A percentile compares a stretch with the other conserved stretches of the same genome.
These are phyloP conservation scores for Auxenochlorella pyrenoidosa DNA, from an alignment of 139 green algal genomes.

Conservation along the genomic window DNA sequence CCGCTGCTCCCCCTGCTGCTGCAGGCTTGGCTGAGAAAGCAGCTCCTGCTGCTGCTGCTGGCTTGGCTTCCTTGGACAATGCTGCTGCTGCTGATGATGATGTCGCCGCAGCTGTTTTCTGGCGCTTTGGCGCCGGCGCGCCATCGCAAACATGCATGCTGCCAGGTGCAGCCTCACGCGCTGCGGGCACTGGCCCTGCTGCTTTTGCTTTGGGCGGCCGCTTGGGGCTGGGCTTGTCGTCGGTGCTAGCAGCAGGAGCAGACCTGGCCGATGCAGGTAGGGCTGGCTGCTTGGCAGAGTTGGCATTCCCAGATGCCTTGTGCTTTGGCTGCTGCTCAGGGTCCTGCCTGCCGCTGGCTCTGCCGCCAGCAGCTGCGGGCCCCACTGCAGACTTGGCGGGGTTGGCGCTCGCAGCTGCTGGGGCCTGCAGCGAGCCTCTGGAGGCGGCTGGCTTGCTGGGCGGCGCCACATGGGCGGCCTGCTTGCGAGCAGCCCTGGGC, in stretches of 20 bases:
- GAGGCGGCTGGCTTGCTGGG: not conserved
- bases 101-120: not conserved
- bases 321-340: not conserved
- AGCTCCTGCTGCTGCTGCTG: constrained; percentile 8
- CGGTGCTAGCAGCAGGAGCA: not conserved
- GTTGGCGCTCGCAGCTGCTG: not conserved
- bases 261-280: not conserved
- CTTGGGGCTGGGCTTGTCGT: not conserved
- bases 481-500: not conserved
- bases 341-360: not conserved
- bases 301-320: not conserved
- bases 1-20: not conserved
- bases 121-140: not conserved
- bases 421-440: not conserved
- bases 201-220: not conserved
- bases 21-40: not conserved
- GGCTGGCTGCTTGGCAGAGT: not conserved
- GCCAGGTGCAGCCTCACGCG: not conserved
- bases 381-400: not conserved
- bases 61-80: not conserved
- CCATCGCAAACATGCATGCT: not conserved
- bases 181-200: not conserved
- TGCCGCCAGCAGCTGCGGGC: not conserved
- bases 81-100: not conserved
- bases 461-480: not conserved